Evolutionary conservation across 2,329 filamentous ascomycete species (phyloP).

Genomic region (Monosporascus sp.): DNA sequence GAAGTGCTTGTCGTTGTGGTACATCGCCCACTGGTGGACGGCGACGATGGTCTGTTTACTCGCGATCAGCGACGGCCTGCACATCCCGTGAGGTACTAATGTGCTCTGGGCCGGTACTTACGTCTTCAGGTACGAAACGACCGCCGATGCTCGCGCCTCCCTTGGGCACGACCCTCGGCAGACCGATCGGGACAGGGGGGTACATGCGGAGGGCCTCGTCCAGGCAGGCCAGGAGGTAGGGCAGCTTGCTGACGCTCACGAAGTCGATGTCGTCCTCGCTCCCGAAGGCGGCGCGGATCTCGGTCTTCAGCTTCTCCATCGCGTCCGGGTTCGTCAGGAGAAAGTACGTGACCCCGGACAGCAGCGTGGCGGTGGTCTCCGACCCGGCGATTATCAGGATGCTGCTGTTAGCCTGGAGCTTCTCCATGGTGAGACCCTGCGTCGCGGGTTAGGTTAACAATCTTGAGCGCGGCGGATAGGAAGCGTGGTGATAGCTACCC

Average conservation of each 20-base stretch:
- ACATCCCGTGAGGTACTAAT: too few species aligned
- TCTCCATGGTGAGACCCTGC: constrained; percentile 1
- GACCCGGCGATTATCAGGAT: constrained; percentile 28
- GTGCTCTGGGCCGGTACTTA: constrained; percentile 5
- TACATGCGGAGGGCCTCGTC: constrained; percentile 37
- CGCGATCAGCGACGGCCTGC: not conserved
- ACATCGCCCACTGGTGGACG: constrained; percentile 37
- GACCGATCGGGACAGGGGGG: constrained; percentile 21
- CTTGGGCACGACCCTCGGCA: constrained; percentile 11
- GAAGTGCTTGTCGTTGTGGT: constrained; percentile 38
- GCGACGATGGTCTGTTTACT: constrained; percentile 33
- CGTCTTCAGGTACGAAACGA: constrained; percentile 9
- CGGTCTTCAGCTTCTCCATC: constrained; percentile 27
- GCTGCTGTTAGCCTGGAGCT: constrained; percentile 3
- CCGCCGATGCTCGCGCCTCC: constrained; percentile 15
- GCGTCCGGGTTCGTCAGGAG: constrained; percentile 27
- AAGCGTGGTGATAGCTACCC: not conserved
- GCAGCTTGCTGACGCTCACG: constrained; percentile 21
- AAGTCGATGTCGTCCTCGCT: constrained; percentile 32
- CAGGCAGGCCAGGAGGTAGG: constrained; percentile 35
- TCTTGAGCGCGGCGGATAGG: not conserved
- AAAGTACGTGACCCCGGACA: constrained; percentile 36
- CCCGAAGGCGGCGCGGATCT: constrained; percentile 33
- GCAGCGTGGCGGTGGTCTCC: constrained; percentile 40
- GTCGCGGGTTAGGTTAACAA: not conserved